phyloP scores from a whole-genome alignment of 2,329 filamentous ascomycete species.

The Fusarium keratoplasticum region DNA sequence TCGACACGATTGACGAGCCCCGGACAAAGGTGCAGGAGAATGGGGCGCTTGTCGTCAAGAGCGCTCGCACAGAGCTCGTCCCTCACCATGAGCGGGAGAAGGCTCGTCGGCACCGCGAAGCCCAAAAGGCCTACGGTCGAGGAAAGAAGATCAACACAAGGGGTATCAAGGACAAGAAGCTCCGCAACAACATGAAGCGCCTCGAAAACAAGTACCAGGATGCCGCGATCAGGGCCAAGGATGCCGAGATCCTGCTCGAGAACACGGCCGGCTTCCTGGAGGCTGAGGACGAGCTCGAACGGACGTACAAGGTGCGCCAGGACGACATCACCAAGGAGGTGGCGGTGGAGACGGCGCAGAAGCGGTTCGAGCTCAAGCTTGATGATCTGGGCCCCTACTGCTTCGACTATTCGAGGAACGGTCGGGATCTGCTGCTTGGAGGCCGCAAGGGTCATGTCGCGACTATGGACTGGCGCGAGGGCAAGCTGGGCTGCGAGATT shows the following conservation, averaged over 20 bases:
- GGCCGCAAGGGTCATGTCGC: slow-evolving; percentile 95
- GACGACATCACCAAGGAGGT: slow-evolving; percentile 83
- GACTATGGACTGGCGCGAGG: slow-evolving; percentile 95
- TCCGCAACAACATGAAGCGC: slow-evolving; percentile 81
- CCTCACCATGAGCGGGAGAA: slow-evolving; percentile 64
- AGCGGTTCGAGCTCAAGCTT: slow-evolving; percentile 90
- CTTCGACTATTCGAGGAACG: slow-evolving; percentile 91
- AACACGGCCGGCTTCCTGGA: slow-evolving; percentile 88
- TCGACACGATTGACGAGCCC: slow-evolving; percentile 50
- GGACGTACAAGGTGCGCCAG: slow-evolving; percentile 92
- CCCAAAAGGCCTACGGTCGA: slow-evolving; percentile 84
- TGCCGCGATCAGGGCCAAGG: slow-evolving; percentile 86
- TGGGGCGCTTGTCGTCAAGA: slow-evolving; percentile 64
- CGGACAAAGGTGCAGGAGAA: slow-evolving; percentile 58
- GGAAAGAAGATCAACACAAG: slow-evolving; percentile 80
- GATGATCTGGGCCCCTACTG: slow-evolving; percentile 87
- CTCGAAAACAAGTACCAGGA: slow-evolving; percentile 87
- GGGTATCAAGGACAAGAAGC: slow-evolving; percentile 87
- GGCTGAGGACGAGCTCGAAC: slow-evolving; percentile 87
- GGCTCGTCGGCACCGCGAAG: slow-evolving; percentile 67
- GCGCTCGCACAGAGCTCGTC: slow-evolving; percentile 63
- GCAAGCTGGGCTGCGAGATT: slow-evolving; percentile 90
- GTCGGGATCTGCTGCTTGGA: slow-evolving; percentile 84
- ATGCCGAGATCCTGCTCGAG: slow-evolving; percentile 94
- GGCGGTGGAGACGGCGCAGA: slow-evolving; percentile 86